Evolutionary conservation across 345 rosid genomes (phyloP), one percentile per base, ranked within the genome.

Genomic region (Salix dunnii): DNA sequence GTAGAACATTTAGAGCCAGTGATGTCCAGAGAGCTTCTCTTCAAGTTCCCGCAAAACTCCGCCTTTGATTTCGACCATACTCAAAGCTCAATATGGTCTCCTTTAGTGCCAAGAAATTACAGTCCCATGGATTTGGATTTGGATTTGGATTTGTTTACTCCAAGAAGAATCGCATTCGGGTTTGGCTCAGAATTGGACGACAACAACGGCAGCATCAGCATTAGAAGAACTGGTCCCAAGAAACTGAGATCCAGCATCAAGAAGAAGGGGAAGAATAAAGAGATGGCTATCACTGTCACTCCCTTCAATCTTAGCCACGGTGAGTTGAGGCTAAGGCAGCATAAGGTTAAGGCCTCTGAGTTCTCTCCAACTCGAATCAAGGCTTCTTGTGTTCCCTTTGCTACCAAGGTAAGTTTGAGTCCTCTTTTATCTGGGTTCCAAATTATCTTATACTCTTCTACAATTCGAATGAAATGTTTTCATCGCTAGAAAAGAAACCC

Each of bases 41-140:
- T 83, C 82, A 94, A 90, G 80, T 94, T 94, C 85, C 94, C 97
- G 5, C 96, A 94, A 74, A 86, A 81, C 84, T 89, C 97, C 25
- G 87, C 90, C 38, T 85, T 85, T 63, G 97, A 89, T 36, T 92
- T 94, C 74, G 88, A 94, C 31, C 91, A 90, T 81, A 61, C 90
- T 18, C 93, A 91, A 82, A 92, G 97, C 89, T 92, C 98, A 25
- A 82, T 94, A 51, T 94, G 98, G 98, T 94, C 98, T 76, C 97
- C 98, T 61, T 80, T 94, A 38, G 81, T 92, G 60, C 96, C 90
- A 48, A 89, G 92, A 27, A 30, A 77, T 23, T 85, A 90, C 85
- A 71, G 68, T 64, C 85, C 89, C 49, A 38, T 84, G 33, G 90
- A 87, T 65, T 77, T 86, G 0, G 91, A 82, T 28, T 65, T 49